These are phyloP conservation scores for Schizosaccharomyces osmophilus DNA, from an alignment of 805 yeast species.

Conservation along the genomic window DNA sequence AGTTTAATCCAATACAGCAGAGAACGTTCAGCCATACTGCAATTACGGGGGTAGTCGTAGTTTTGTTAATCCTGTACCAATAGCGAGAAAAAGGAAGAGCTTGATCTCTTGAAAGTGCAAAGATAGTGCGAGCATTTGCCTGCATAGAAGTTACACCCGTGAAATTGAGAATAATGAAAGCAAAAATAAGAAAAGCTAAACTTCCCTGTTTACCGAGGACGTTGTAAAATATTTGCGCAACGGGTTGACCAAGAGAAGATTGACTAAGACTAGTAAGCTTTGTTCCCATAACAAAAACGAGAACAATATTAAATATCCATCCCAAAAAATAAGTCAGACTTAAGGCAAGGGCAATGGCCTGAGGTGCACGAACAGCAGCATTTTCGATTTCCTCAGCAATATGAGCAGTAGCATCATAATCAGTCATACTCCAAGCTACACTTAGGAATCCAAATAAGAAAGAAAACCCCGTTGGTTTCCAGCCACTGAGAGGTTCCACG, in stretches of 20 bases:
- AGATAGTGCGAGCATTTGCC: constrained; percentile 36
- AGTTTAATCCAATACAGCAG: constrained; percentile 30
- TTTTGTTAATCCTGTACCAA: constrained; percentile 25
- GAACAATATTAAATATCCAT: constrained; percentile 39
- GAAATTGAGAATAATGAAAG: constrained; percentile 27
- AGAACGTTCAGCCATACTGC: constrained; percentile 33
- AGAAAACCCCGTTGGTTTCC: constrained; percentile 31
- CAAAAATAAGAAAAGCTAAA: constrained; percentile 23
- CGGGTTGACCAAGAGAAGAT: constrained; percentile 36
- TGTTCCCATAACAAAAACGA: constrained; percentile 31
- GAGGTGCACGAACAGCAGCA: constrained; percentile 31
- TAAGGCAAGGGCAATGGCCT: constrained; percentile 33
- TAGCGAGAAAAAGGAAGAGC: constrained; percentile 32
- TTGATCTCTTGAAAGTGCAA: constrained; percentile 46
- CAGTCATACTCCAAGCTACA: constrained; percentile 46
- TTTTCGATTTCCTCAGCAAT: constrained; percentile 41
- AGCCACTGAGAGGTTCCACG: constrained; percentile 25
- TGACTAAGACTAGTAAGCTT: constrained; percentile 25
- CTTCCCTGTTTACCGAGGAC: constrained; percentile 29
- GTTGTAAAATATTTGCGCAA: constrained; percentile 37
- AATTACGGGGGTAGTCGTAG: constrained; percentile 29
- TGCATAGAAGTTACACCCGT: constrained; percentile 24
- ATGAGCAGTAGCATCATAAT: constrained; percentile 48
- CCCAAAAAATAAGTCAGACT: constrained; percentile 18
- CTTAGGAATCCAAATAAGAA: constrained; percentile 42